Evolutionary conservation across 2,329 filamentous ascomycete genomes (phyloP).

Genomic region (Pyricularia sp.): DNA sequence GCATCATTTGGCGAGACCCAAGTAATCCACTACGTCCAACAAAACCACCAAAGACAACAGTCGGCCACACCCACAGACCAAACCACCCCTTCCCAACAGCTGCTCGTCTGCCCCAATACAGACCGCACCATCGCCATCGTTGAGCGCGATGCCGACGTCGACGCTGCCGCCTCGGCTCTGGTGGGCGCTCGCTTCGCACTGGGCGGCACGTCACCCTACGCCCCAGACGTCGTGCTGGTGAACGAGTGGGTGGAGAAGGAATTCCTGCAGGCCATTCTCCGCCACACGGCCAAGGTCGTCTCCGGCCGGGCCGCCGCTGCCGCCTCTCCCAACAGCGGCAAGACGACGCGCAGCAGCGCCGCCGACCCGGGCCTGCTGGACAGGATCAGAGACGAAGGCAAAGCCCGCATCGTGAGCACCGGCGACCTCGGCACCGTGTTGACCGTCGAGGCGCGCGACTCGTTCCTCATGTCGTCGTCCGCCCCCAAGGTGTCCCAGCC

Average conservation of each 20-base stretch:
- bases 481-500: neutral
- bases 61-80: conserved; percentile 5
- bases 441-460: neutral
- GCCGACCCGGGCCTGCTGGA: neutral
- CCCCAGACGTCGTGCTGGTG: conserved; percentile 54
- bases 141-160: conserved; percentile 48
- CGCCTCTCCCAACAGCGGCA: neutral
- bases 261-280: conserved; percentile 39
- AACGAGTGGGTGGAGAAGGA: conserved; percentile 50
- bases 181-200: conserved; percentile 44
- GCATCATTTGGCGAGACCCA: neutral
- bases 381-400: neutral
- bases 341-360: neutral
- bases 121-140: conserved; percentile 43
- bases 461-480: neutral
- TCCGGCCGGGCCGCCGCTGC: neutral
- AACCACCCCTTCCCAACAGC: neutral
- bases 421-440: neutral
- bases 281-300: conserved; percentile 15
- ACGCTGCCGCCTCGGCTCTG: conserved; percentile 41
- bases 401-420: neutral
- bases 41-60: conserved; percentile 10
- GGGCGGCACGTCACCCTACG: conserved; percentile 47
- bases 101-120: conserved; percentile 10
- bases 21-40: neutral